Evolutionary conservation across 1,139 yeast genomes (phyloP), one percentile per base, ranked within the genome.

Genomic region (Nakaseomyces bracarensis): DNA sequence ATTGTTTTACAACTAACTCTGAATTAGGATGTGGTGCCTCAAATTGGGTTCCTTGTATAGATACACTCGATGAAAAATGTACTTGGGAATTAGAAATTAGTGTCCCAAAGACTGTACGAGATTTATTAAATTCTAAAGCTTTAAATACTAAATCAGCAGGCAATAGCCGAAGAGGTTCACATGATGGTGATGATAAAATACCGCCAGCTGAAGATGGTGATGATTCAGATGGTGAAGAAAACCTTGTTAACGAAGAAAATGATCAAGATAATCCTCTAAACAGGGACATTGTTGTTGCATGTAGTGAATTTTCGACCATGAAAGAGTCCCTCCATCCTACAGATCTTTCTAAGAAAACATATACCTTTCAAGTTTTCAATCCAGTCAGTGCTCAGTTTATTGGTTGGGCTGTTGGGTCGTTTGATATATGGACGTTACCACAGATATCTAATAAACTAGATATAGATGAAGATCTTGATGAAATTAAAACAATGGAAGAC

Each of bases 11-110:
- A 0, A 71, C 77, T 1, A 89, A 91, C 56, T 71, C 85, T 3
- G 89, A 86, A 21, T 66, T 78, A 38, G 87, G 87, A 16, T 72
- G 83, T 7, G 77, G 94, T 11, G 84, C 97, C 0, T 84, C 96
- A 1, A 81, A 87, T 16, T 93, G 99, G 98, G 83, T 91, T 38
- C 99, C 99, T 0, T 93, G 98, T 58, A 72, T 91, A 4, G 97
- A 93, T 52, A 85, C 83, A 38, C 61, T 87, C 28, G 82, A 91
- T 77, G 96, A 87, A 53, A 75, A 87, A 46, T 82, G 84, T 38
- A 83, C 96, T 0, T 93, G 98, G 98, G 87, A 89, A 46, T 62
- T 93, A 13, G 94, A 86, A 54, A 69, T 93, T 13, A 77, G 80
- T 47, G 77, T 86, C 1, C 96, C 96, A 0, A 73, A 87, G 52